Evolutionary conservation across 306 rosid genomes (phyloP).

Genomic region (Vicia faba): DNA sequence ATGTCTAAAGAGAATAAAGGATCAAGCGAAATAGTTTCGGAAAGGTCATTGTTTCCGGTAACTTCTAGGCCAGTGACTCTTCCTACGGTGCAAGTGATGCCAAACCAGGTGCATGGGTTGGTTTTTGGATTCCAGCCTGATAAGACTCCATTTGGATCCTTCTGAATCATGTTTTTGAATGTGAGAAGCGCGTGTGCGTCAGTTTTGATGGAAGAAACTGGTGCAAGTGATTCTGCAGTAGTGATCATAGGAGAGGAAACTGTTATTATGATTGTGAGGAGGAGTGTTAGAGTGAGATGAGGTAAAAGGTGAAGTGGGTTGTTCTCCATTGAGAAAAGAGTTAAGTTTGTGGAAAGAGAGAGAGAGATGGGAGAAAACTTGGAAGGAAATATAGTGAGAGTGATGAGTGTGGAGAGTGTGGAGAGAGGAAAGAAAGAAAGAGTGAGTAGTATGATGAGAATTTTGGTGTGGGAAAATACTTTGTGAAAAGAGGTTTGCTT

Average conservation of each 20-base stretch:
- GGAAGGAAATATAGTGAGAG: slow-evolving; percentile 34
- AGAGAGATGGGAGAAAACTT: slow-evolving; percentile 39
- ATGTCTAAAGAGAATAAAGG: slow-evolving; percentile 63
- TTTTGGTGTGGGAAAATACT: slow-evolving; percentile 56
- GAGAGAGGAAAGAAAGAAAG: slow-evolving; percentile 1
- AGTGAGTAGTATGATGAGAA: slow-evolving; percentile 65
- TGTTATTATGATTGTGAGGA: slow-evolving; percentile 36
- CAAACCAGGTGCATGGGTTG: slow-evolving; percentile 80
- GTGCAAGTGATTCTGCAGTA: slow-evolving; percentile 41
- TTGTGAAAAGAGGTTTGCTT: slow-evolving; percentile 66
- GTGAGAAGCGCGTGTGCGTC: slow-evolving; percentile 71
- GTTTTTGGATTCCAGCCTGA: slow-evolving; percentile 63
- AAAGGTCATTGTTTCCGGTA: slow-evolving; percentile 44
- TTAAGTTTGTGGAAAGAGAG: slow-evolving; percentile 39
- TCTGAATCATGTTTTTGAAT: slow-evolving; percentile 68
- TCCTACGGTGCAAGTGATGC: slow-evolving; percentile 69
- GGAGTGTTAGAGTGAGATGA: slow-evolving; percentile 40
- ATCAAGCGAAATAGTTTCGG: slow-evolving; percentile 60
- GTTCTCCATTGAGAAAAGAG: slow-evolving; percentile 69
- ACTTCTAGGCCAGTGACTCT: slow-evolving; percentile 77
- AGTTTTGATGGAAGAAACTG: slow-evolving; percentile 56
- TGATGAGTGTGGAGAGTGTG: slow-evolving; percentile 44
- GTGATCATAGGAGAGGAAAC: slow-evolving; percentile 41
- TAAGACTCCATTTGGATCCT: slow-evolving; percentile 66
- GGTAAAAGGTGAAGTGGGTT: slow-evolving; percentile 49